A percentile compares a stretch with the other conserved stretches of the same genome.
These are phyloP conservation scores for Penicillium alfredii DNA, from an alignment of 495 filamentous ascomycete species.

Conservation along the genomic window DNA sequence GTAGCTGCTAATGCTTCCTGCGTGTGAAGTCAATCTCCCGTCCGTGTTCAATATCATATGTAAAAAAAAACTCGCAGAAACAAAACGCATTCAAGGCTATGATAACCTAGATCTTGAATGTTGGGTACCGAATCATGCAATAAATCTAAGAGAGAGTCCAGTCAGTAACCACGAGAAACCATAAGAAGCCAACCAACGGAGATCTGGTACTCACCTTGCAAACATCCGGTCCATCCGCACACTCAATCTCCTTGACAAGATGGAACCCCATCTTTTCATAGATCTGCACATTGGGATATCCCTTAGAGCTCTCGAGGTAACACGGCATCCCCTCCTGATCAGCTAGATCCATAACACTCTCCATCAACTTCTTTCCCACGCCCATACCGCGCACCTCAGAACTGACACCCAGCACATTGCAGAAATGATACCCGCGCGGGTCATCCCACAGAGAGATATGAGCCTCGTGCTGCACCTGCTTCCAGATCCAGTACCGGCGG, in stretches of 20 bases:
- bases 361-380: conserved; percentile 53
- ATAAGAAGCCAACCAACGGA: too few species aligned
- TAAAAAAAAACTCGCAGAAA: too few species aligned
- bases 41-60: too few species aligned
- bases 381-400: conserved; percentile 54
- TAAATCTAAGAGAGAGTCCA: conserved; percentile 13
- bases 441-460: conserved; percentile 33
- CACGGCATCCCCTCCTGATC: conserved; percentile 54
- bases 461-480: conserved; percentile 35
- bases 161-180: conserved; percentile 5
- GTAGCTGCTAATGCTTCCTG: too few species aligned
- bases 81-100: too few species aligned
- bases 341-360: conserved; percentile 51
- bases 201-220: conserved; percentile 38
- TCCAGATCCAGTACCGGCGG: conserved; percentile 55
- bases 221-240: conserved; percentile 49
- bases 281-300: conserved; percentile 57
- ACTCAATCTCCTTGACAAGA: conserved; percentile 55
- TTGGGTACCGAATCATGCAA: conserved; percentile 22
- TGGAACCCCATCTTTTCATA: conserved; percentile 62
- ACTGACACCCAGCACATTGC: conserved; percentile 62
- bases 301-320: conserved; percentile 60
- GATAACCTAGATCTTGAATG: conserved; percentile 9
- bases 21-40: too few species aligned
- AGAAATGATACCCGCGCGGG: conserved; percentile 59